These are phyloP conservation scores for Yamadazyma endophytica DNA, from an alignment of 805 yeast species.

Conservation along the genomic window DNA sequence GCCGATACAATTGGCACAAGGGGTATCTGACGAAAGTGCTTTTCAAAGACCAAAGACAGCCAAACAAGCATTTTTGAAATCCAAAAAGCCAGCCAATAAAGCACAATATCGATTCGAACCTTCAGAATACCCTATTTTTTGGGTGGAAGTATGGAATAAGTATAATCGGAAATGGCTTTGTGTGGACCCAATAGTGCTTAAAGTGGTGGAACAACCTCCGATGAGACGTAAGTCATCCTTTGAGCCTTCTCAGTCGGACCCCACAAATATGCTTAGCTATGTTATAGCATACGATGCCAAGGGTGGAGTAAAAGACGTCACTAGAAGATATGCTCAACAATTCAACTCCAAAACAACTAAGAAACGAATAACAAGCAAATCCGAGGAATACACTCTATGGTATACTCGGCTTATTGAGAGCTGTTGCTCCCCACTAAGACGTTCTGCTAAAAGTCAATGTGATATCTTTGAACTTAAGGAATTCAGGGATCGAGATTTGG, in stretches of 20 bases:
- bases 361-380: conserved; percentile 59
- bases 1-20: conserved; percentile 5
- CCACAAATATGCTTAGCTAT: conserved; percentile 60
- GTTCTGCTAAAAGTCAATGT: conserved; percentile 18
- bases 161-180: conserved; percentile 74
- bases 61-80: conserved; percentile 5
- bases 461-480: conserved; percentile 60
- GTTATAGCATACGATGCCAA: conserved; percentile 70
- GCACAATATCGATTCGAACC: conserved; percentile 18
- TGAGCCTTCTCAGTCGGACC: conserved; percentile 68
- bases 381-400: conserved; percentile 58
- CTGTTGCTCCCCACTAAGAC: conserved; percentile 16
- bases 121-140: conserved; percentile 64
- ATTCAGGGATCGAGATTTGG: conserved; percentile 54
- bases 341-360: conserved; percentile 74
- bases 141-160: conserved; percentile 94
- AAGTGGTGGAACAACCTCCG: conserved; percentile 59
- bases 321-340: conserved; percentile 70
- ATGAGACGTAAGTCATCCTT: conserved; percentile 48
- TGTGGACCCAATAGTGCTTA: conserved; percentile 71
- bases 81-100: conserved; percentile 10
- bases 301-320: conserved; percentile 73
- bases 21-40: no score
- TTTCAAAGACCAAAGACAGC: conserved; percentile 3
- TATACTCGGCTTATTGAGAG: conserved; percentile 44